Conservation (phyloP, 768 basidiomycete genomes). For the Lepiota brunneoincarnata region DNA sequence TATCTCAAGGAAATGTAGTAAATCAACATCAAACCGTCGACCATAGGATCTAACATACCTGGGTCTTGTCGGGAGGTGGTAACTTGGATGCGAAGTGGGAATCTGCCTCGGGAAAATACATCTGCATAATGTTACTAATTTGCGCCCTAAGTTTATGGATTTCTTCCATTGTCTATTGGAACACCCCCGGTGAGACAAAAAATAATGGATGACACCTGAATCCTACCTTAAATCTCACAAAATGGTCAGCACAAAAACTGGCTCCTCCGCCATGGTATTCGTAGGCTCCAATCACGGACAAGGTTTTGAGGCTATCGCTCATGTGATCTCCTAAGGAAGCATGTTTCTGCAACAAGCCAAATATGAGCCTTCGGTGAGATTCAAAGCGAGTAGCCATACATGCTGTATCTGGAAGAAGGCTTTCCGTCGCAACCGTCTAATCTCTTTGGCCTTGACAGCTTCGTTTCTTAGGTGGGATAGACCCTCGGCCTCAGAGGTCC, state of each 20-base stretch:
- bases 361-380: background rate
- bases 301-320: conserved; percentile 83
- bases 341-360: conserved; percentile 51
- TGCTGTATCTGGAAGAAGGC: conserved; percentile 82
- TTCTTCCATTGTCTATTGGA: conserved; percentile 90
- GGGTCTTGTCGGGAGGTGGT: conserved; percentile 71
- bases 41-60: conserved; percentile 43
- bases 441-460: conserved; percentile 51
- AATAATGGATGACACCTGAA: background rate
- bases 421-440: conserved; percentile 58
- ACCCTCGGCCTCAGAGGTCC: conserved; percentile 35
- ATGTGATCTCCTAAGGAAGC: conserved; percentile 72
- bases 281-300: conserved; percentile 96
- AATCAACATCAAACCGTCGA: background rate
- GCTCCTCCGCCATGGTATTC: conserved; percentile 84
- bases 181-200: background rate
- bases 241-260: conserved; percentile 84
- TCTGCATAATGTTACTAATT: conserved; percentile 78
- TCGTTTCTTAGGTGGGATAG: conserved; percentile 45
- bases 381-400: conserved; percentile 38
- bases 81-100: conserved; percentile 63
- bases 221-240: conserved; percentile 81
- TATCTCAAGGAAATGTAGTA: conserved; percentile 46
- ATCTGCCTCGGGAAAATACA: conserved; percentile 69
- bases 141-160: conserved; percentile 94